phyloP scores from a whole-genome alignment of 2,329 filamentous ascomycete genomes.

The Blastomyces percursus region DNA sequence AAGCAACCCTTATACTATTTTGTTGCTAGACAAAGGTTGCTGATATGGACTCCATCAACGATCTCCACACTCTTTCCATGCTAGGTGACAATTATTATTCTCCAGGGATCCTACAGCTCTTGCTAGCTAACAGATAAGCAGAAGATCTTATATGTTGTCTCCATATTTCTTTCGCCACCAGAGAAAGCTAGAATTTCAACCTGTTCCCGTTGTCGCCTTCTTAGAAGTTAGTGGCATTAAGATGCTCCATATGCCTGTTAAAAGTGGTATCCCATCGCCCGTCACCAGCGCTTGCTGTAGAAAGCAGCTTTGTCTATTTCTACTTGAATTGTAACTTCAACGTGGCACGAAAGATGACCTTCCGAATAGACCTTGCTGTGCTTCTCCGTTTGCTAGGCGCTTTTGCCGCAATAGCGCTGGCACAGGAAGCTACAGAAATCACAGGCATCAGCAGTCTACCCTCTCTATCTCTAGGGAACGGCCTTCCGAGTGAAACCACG shows the following conservation, averaged over 20 bases:
- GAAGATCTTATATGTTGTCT: background rate
- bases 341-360: background rate
- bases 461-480: background rate
- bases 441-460: background rate
- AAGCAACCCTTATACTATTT: background rate
- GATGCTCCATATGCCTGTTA: background rate
- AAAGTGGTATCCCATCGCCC: background rate
- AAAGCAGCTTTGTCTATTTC: background rate
- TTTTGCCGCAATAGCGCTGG: slow-evolving; percentile 10
- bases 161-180: slow-evolving; percentile 1
- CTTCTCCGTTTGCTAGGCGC: background rate
- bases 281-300: background rate
- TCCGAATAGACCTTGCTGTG: background rate
- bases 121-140: background rate
- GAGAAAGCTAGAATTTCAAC: background rate
- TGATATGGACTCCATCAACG: background rate
- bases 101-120: background rate
- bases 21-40: background rate
- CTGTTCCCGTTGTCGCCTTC: too few relatives aligned
- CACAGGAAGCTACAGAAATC: background rate
- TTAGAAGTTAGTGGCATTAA: too few relatives aligned
- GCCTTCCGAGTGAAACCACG: slow-evolving; percentile 15
- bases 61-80: background rate
- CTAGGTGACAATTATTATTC: background rate
- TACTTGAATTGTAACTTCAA: background rate